Evolutionary conservation across 352 stramenopile species (phyloP), one percentile per base, ranked within the genome.

Genomic region (Phytophthora boehmeriae): DNA sequence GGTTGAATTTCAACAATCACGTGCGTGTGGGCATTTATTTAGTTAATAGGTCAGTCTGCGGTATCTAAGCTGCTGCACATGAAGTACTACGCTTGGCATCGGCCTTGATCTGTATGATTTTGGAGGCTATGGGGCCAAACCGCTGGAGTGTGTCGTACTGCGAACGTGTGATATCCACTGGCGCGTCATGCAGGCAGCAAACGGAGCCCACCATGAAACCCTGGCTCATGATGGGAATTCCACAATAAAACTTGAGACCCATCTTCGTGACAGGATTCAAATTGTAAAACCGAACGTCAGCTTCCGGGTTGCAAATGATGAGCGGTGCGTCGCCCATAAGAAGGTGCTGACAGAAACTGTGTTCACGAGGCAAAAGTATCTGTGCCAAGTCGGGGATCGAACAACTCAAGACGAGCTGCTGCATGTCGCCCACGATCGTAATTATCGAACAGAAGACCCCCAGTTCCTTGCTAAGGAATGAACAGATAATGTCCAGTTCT

Each of bases 401-500:
- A 34, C 66, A 80, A 25, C 76, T 81, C 35, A 82, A 39, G 10
- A 88, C 58, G 46, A 80, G 71, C 13, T 81, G 69, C 43, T 79
- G 68, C 17, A 71, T 69, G 25, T 76, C 58, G 39, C 76, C 77
- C 1, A 90, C 66, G 23, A 90, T 83, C 30, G 78, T 88, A 47
- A 90, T 74, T 51, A 87, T 72, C 9, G 58, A 78, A 23, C 70
- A 75, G 38, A 84, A 77, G 55, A 80, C 83, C 2, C 67, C 68
- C 5, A 90, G 44, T 41, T 88, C 76, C 14, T 74, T 71, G 28
- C 68, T 70, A 1, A 79, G 63, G 28, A 90, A 75, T 4, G 72
- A 66, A 59, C 80, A 88, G 52, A 90, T 81, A 43, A 89, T 80
- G 45, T 80, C 73, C 20, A 88, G 62, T 59, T 89, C 80, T 1